Percentiles rank a stretch among this genome's conserved stretches.
These are phyloP conservation scores for Protomyces gravidus DNA, from an alignment of 1,139 yeast genomes.

Conservation along the genomic window DNA sequence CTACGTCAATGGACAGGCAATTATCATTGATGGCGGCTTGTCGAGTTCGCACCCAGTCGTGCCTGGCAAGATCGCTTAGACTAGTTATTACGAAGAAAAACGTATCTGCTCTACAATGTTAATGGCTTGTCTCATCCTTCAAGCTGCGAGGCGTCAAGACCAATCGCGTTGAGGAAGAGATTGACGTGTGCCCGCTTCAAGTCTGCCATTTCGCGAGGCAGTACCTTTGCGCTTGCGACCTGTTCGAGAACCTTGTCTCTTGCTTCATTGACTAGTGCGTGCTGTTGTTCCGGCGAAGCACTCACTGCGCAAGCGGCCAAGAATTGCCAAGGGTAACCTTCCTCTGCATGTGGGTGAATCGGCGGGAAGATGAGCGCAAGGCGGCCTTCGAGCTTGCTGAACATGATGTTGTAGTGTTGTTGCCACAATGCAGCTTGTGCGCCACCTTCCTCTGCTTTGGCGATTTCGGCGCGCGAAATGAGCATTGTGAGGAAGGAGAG, in stretches of 20 bases:
- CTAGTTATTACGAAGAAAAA: too few species aligned
- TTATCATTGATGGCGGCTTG: slow-evolving; percentile 32
- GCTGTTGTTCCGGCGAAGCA: slow-evolving; percentile 87
- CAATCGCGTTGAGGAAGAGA: slow-evolving; percentile 92
- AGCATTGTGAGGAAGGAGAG: slow-evolving; percentile 80
- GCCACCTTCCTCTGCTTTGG: slow-evolving; percentile 66
- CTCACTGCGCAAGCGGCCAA: slow-evolving; percentile 90
- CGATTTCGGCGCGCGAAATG: slow-evolving; percentile 86
- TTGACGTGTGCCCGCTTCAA: slow-evolving; percentile 74
- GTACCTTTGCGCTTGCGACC: slow-evolving; percentile 72
- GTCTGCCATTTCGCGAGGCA: slow-evolving; percentile 53
- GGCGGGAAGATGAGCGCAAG: slow-evolving; percentile 73
- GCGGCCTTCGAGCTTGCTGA: slow-evolving; percentile 74
- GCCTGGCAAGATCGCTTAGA: slow-evolving; percentile 29
- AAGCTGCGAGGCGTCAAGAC: slow-evolving; percentile 68
- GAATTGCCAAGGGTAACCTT: slow-evolving; percentile 93
- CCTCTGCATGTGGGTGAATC: slow-evolving; percentile 50
- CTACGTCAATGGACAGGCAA: slow-evolving; percentile 31
- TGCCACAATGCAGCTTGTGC: slow-evolving; percentile 68
- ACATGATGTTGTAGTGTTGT: slow-evolving; percentile 73
- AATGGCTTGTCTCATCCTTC: slow-evolving; percentile 15
- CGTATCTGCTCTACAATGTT: too few species aligned
- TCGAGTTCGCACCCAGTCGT: slow-evolving; percentile 30
- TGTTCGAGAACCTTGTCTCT: slow-evolving; percentile 88
- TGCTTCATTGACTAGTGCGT: slow-evolving; percentile 90